Conservation (phyloP, 257 asterid genomes). For the Penstemon eatonii region DNA sequence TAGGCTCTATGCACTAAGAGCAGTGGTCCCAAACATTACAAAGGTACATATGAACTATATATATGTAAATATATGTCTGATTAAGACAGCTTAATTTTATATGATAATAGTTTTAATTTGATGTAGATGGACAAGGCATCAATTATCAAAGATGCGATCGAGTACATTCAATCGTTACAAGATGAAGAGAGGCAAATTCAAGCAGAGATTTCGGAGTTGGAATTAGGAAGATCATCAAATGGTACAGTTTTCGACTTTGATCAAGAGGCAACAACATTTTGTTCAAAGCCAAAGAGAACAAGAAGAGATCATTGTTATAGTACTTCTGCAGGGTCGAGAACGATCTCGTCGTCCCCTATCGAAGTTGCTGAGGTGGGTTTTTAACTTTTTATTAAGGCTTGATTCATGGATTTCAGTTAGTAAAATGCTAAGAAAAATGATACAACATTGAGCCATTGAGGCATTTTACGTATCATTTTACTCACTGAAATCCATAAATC, state of each 20-base stretch:
- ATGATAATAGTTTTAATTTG: neutral
- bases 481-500: no score
- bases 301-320: constrained; percentile 34
- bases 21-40: constrained; percentile 72
- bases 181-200: constrained; percentile 57
- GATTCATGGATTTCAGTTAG: no score
- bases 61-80: no score
- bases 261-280: constrained; percentile 32
- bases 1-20: constrained; percentile 62
- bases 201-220: constrained; percentile 62
- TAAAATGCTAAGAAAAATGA: no score
- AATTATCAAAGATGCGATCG: constrained; percentile 81
- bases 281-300: constrained; percentile 49
- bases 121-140: constrained; percentile 89
- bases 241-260: constrained; percentile 34
- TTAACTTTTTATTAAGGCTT: neutral
- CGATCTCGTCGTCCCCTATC: constrained; percentile 41
- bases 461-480: no score
- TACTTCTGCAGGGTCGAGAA: constrained; percentile 32
- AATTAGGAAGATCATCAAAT: constrained; percentile 34
- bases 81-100: no score
- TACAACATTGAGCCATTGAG: no score
- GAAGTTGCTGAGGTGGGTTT: constrained; percentile 68
- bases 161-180: constrained; percentile 58
- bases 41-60: constrained; percentile 38